These are phyloP conservation scores for Xanthoconium separans DNA, from an alignment of 1,284 basidiomycete species.

Conservation along the genomic window DNA sequence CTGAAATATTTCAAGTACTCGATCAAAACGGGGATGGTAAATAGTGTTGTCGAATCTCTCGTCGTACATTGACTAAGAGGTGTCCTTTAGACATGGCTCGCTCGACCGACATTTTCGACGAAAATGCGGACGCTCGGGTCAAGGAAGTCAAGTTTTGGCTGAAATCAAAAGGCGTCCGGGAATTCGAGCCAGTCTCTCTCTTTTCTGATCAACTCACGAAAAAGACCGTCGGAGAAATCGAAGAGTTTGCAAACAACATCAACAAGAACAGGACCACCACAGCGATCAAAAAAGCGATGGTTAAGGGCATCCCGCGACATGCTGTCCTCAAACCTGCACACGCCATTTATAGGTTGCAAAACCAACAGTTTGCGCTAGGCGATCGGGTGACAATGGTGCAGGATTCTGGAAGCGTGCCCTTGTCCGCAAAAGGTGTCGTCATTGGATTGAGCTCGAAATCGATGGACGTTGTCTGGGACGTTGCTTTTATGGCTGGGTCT, in stretches of 20 bases:
- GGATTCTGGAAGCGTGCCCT: slow-evolving; percentile 91
- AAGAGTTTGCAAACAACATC: slow-evolving; percentile 70
- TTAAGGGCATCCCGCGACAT: slow-evolving; percentile 92
- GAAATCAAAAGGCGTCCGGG: slow-evolving; percentile 80
- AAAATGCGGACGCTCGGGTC: slow-evolving; percentile 70
- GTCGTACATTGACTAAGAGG: slow-evolving; percentile 9
- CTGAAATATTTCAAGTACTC: slow-evolving; percentile 75
- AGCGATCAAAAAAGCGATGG: slow-evolving; percentile 83
- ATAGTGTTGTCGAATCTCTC: slow-evolving; percentile 15
- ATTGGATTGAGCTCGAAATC: slow-evolving; percentile 84
- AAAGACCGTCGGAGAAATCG: slow-evolving; percentile 80
- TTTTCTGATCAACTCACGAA: slow-evolving; percentile 91
- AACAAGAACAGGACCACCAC: slow-evolving; percentile 57
- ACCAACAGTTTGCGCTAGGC: slow-evolving; percentile 89
- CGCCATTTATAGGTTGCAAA: slow-evolving; percentile 86
- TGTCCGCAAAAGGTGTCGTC: slow-evolving; percentile 92
- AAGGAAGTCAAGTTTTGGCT: slow-evolving; percentile 86
- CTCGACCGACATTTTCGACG: slow-evolving; percentile 71
- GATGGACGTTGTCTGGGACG: slow-evolving; percentile 98
- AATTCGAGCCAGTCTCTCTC: slow-evolving; percentile 91
- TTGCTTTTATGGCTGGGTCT: slow-evolving; percentile 90
- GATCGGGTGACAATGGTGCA: slow-evolving; percentile 96
- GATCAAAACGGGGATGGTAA: slow-evolving; percentile 70
- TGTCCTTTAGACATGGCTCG: slow-evolving; percentile 64
- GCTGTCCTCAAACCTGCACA: slow-evolving; percentile 94